A percentile compares a stretch with the other conserved stretches of the same genome.
Conservation (phyloP, 352 stramenopile genomes). For the Phytophthora crassamura region DNA sequence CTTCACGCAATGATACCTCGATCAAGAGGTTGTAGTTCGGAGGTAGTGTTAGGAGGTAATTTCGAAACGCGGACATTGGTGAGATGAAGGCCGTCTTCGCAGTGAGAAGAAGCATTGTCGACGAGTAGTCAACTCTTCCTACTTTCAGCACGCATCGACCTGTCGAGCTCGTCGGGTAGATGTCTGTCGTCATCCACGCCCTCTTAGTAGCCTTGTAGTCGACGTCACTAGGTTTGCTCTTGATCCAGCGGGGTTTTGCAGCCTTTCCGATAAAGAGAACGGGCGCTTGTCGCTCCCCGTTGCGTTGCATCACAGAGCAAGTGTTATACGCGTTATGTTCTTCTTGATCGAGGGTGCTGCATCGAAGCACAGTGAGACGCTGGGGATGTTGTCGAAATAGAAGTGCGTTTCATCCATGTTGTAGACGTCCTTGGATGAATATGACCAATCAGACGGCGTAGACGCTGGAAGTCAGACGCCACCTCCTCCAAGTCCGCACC, state of each 20-base stretch:
- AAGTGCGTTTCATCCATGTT: slow-evolving; percentile 8
- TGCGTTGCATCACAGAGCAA: background rate
- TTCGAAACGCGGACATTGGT: slow-evolving; percentile 12
- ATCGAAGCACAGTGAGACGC: background rate
- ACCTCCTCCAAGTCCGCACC: background rate
- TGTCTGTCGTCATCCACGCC: slow-evolving; percentile 10
- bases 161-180: slow-evolving; percentile 8
- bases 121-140: slow-evolving; percentile 1
- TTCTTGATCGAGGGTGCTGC: background rate
- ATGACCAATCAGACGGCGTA: slow-evolving; percentile 4
- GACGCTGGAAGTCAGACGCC: background rate
- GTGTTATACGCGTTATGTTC: slow-evolving; percentile 5
- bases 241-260: slow-evolving; percentile 2
- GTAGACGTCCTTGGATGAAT: slow-evolving; percentile 1
- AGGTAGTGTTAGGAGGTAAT: slow-evolving; percentile 10
- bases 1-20: slow-evolving; percentile 19
- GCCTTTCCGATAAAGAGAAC: slow-evolving; percentile 12
- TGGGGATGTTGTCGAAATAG: slow-evolving; percentile 2
- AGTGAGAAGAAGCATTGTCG: slow-evolving; percentile 10
- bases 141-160: background rate
- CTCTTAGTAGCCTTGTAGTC: slow-evolving; percentile 10
- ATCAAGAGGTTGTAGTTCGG: slow-evolving; percentile 7
- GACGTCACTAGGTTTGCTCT: background rate
- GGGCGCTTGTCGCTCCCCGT: slow-evolving; percentile 9
- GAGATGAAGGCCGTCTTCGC: background rate